Conservation (phyloP, 2,329 filamentous ascomycete genomes). For the Aspergillus oerlinghausenensis region DNA sequence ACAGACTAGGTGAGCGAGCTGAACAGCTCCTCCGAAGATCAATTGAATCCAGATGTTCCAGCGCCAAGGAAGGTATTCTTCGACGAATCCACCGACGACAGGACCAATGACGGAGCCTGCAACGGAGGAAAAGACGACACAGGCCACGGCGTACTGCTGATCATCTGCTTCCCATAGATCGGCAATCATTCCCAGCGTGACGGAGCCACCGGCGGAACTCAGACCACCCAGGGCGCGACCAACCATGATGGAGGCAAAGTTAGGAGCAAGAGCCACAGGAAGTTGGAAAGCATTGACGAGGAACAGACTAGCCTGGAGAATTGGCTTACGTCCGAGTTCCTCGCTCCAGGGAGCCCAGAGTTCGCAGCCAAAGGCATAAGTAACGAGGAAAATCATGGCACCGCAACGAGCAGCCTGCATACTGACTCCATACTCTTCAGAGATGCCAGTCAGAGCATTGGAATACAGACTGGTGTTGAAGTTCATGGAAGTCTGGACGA, state of each 20-base stretch:
- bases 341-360: constrained; percentile 86
- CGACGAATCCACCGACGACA: constrained; percentile 72
- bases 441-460: constrained; percentile 62
- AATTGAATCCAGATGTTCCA: constrained; percentile 85
- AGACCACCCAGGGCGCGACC: constrained; percentile 67
- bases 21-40: constrained; percentile 68
- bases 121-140: constrained; percentile 74
- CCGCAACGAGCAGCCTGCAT: constrained; percentile 66
- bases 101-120: constrained; percentile 72
- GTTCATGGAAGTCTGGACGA: constrained; percentile 73
- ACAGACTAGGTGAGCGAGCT: constrained; percentile 60
- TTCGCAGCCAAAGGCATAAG: constrained; percentile 82
- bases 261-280: constrained; percentile 66
- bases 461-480: constrained; percentile 73
- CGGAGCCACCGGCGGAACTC: constrained; percentile 67
- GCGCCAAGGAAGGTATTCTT: constrained; percentile 63
- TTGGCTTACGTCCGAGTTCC: constrained; percentile 71
- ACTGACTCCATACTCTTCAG: constrained; percentile 63
- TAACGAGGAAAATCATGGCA: constrained; percentile 71
- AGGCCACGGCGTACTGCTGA: constrained; percentile 72
- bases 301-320: constrained; percentile 68
- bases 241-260: constrained; percentile 66
- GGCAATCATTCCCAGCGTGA: constrained; percentile 70
- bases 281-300: constrained; percentile 75
- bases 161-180: constrained; percentile 67